These are phyloP conservation scores for Erysimum cheiranthoides DNA, from an alignment of 345 rosid genomes.

Conservation along the genomic window DNA sequence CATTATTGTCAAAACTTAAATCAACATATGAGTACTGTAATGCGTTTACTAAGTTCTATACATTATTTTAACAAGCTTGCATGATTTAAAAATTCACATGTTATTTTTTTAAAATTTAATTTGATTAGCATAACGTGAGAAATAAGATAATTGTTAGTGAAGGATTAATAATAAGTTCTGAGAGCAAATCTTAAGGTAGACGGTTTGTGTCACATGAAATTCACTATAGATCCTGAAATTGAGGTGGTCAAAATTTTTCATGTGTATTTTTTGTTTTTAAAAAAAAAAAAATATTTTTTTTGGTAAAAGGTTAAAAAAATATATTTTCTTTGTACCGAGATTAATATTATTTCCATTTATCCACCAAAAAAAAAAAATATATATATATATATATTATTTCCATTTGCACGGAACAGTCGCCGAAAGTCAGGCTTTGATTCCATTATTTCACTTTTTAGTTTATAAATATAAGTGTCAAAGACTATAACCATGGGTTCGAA, in stretches of 20 bases:
- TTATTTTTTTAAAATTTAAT: neutral
- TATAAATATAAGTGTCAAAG: conserved; percentile 4
- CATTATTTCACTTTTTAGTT: neutral
- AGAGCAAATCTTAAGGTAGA: conserved; percentile 40
- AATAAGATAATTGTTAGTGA: conserved; percentile 16
- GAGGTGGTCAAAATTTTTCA: conserved; percentile 36
- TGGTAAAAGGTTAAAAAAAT: no score
- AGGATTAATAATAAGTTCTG: conserved; percentile 24
- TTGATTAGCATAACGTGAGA: conserved; percentile 22
- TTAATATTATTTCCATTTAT: conserved; percentile 15
- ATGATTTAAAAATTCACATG: neutral
- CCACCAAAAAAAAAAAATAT: no score
- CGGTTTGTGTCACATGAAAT: conserved; percentile 48
- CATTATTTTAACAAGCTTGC: neutral
- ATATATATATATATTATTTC: conserved; percentile 11
- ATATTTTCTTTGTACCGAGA: neutral
- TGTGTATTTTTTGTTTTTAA: conserved; percentile 24
- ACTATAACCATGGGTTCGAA: neutral
- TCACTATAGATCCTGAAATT: conserved; percentile 44
- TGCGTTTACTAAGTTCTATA: conserved; percentile 22
- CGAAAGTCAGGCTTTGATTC: conserved; percentile 43
- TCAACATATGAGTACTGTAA: conserved; percentile 10
- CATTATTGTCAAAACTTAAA: neutral
- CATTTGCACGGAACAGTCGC: conserved; percentile 39
- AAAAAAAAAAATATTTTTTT: no score